Evolutionary conservation across 768 basidiomycete species (phyloP).

Genomic region (Mycena belliarum): DNA sequence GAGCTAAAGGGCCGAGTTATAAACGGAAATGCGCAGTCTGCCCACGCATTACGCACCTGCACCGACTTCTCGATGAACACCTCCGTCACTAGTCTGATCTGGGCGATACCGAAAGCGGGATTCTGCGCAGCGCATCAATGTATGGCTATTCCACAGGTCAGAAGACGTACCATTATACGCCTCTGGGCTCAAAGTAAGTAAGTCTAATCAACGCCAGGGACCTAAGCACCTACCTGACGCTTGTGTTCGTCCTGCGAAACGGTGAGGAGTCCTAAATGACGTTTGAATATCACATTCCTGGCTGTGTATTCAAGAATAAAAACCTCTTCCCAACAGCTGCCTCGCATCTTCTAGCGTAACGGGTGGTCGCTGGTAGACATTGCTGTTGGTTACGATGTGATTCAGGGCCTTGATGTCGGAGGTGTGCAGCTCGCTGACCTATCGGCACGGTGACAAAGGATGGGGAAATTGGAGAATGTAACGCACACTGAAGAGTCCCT

Average conservation of each 20-base stretch:
- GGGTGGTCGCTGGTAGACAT: conserved; percentile 39
- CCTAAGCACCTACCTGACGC: conserved; percentile 39
- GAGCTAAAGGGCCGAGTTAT: not conserved
- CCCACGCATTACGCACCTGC: conserved; percentile 25
- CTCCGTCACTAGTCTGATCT: conserved; percentile 37
- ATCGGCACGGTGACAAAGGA: not conserved
- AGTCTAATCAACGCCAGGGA: not conserved
- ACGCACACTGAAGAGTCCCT: not conserved
- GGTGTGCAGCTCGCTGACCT: conserved; percentile 43
- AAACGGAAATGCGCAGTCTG: not conserved
- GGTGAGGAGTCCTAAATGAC: conserved; percentile 34
- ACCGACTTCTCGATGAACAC: conserved; percentile 37
- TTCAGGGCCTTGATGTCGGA: conserved; percentile 47
- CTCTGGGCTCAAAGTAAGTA: not conserved
- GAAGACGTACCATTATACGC: not conserved
- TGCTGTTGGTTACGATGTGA: conserved; percentile 46
- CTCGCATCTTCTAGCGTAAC: too few species aligned
- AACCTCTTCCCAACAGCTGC: conserved; percentile 1
- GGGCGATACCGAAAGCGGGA: conserved; percentile 42
- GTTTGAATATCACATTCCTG: not conserved
- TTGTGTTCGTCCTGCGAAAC: conserved; percentile 39
- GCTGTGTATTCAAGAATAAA: too few species aligned
- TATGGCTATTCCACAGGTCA: too few species aligned
- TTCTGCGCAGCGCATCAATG: conserved; percentile 29
- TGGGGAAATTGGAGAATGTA: not conserved